Evolutionary conservation across 2,329 filamentous ascomycete species (phyloP).

Genomic region (Diplodia mutila): DNA sequence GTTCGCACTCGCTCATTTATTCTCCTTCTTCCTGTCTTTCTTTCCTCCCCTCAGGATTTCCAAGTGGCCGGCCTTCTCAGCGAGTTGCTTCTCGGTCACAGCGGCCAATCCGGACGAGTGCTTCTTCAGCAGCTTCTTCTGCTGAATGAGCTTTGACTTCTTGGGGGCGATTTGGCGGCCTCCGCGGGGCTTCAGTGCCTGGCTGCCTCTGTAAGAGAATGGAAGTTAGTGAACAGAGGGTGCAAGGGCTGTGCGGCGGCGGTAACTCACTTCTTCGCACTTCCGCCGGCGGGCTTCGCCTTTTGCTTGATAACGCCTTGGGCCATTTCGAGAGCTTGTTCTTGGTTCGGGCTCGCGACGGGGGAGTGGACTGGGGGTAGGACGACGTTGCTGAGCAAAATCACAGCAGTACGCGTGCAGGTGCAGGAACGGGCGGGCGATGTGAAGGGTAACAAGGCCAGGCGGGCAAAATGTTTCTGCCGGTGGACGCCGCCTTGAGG

Average conservation of each 20-base stretch:
- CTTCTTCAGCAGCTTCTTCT: slow-evolving; percentile 69
- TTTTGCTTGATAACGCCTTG: slow-evolving; percentile 53
- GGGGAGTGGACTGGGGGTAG: neutral
- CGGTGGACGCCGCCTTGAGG: neutral
- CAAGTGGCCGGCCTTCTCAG: slow-evolving; percentile 69
- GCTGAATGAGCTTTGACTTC: slow-evolving; percentile 62
- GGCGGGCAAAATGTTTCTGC: slow-evolving; percentile 14
- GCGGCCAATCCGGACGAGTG: slow-evolving; percentile 64
- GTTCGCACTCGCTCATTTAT: neutral
- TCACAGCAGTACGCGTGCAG: neutral
- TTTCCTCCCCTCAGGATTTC: slow-evolving; percentile 70
- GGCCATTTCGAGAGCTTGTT: slow-evolving; percentile 42
- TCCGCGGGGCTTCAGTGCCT: slow-evolving; percentile 60
- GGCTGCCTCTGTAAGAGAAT: slow-evolving; percentile 29
- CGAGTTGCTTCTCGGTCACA: slow-evolving; percentile 69
- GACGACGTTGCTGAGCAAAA: neutral
- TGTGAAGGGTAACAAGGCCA: neutral
- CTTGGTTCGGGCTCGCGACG: neutral
- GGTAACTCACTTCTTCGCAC: slow-evolving; percentile 10
- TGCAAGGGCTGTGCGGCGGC: slow-evolving; percentile 14
- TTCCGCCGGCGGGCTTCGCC: slow-evolving; percentile 38
- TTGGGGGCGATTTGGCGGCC: slow-evolving; percentile 68
- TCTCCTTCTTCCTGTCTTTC: slow-evolving; percentile 49
- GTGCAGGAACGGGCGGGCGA: neutral
- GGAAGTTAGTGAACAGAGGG: slow-evolving; percentile 32